A percentile compares a stretch with the other conserved stretches of the same genome.
These are phyloP conservation scores for Aspergillus latus DNA, from an alignment of 2,329 filamentous ascomycete species.

Conservation along the genomic window DNA sequence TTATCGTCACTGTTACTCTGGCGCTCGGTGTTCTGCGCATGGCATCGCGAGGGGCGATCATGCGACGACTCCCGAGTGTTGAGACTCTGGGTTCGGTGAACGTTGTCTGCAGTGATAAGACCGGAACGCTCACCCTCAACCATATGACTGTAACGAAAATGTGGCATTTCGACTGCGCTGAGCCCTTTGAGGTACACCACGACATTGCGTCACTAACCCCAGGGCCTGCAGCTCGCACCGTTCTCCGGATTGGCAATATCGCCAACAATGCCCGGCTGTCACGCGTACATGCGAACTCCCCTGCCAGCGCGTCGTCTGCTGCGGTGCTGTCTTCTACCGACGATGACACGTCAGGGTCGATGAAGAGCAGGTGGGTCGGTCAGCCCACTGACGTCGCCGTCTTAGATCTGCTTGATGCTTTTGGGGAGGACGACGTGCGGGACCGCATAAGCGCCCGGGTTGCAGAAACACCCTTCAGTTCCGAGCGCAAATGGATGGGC, in stretches of 20 bases:
- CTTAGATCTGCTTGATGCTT: constrained; percentile 85
- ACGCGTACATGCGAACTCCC: constrained; percentile 67
- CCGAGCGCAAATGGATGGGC: constrained; percentile 98
- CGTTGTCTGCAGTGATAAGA: constrained; percentile 99
- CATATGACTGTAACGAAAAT: constrained; percentile 98
- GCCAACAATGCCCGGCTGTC: constrained; percentile 90
- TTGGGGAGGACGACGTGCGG: constrained; percentile 87
- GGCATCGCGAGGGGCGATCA: constrained; percentile 93
- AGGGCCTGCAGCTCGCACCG: constrained; percentile 72
- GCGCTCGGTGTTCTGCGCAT: constrained; percentile 94
- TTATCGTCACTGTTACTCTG: constrained; percentile 96
- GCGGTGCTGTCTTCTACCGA: constrained; percentile 85
- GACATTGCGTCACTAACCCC: constrained; percentile 57
- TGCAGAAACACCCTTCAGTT: constrained; percentile 91
- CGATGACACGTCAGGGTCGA: constrained; percentile 57
- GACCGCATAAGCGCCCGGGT: constrained; percentile 79
- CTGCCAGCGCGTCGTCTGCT: constrained; percentile 68
- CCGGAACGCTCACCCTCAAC: constrained; percentile 91
- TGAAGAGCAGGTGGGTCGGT: constrained; percentile 88
- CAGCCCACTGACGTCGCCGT: constrained; percentile 98
- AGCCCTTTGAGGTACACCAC: constrained; percentile 58
- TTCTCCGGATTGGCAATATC: constrained; percentile 90
- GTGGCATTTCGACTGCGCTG: constrained; percentile 79
- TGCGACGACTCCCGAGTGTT: constrained; percentile 91
- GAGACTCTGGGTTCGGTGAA: constrained; percentile 98